Conservation (phyloP, 176 grass and related monocot species). For the Poa pratensis region DNA sequence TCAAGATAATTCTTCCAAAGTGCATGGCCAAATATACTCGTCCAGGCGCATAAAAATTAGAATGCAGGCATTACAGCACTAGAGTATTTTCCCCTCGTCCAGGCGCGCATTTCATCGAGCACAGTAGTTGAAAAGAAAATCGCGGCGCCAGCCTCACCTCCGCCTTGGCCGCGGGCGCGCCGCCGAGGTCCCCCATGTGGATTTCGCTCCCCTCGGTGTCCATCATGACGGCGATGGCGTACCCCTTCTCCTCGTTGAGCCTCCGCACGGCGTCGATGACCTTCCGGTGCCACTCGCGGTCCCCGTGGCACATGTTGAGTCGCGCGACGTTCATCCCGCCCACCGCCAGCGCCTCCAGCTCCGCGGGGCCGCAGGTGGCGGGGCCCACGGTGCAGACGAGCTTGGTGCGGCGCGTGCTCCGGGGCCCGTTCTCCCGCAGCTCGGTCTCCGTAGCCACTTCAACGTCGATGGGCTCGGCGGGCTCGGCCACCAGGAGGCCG, state of each 20-base stretch:
- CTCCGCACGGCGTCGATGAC: slow-evolving; percentile 74
- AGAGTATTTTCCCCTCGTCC: neutral
- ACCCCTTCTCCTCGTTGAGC: slow-evolving; percentile 95
- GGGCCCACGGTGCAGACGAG: slow-evolving; percentile 94
- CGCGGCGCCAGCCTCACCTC: slow-evolving; percentile 53
- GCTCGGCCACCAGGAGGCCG: slow-evolving; percentile 32
- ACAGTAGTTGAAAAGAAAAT: neutral
- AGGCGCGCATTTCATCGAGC: neutral
- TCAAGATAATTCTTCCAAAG: neutral
- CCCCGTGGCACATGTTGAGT: slow-evolving; percentile 97
- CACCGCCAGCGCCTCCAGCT: slow-evolving; percentile 95
- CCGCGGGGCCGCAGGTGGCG: slow-evolving; percentile 64
- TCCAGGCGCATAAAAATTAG: no score
- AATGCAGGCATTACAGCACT: neutral
- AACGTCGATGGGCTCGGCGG: slow-evolving; percentile 50
- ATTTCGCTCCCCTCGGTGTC: slow-evolving; percentile 99
- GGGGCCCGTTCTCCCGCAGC: slow-evolving; percentile 90
- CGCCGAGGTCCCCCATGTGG: slow-evolving; percentile 96
- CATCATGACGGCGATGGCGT: slow-evolving; percentile 94
- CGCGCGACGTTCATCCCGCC: slow-evolving; percentile 93
- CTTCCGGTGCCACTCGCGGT: slow-evolving; percentile 72
- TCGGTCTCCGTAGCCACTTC: slow-evolving; percentile 81
- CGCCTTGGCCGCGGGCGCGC: slow-evolving; percentile 74
- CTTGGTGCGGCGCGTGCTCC: slow-evolving; percentile 96
- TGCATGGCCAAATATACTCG: neutral